A percentile compares a stretch with the other conserved stretches of the same genome.
Conservation (phyloP, 148 eudicot species). For the Oxyria digyna region DNA sequence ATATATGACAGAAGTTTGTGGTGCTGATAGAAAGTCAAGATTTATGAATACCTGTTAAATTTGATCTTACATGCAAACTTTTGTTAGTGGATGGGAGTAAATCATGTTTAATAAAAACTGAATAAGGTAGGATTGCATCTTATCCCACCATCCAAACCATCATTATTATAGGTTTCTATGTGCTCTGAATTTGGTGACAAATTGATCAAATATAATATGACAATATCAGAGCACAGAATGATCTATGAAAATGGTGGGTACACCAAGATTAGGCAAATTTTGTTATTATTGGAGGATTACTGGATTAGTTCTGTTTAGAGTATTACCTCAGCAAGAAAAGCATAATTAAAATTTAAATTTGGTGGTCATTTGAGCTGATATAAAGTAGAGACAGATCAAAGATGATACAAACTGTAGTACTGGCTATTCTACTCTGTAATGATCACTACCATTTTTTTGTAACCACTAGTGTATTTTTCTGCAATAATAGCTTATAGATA, state of each 20-base stretch:
- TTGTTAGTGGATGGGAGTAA: neutral
- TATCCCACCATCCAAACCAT: neutral
- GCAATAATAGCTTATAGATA: neutral
- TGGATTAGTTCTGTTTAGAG: neutral
- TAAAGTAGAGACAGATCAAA: neutral
- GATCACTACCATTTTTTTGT: neutral
- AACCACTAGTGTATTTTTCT: neutral
- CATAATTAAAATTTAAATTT: neutral
- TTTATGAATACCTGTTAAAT: neutral
- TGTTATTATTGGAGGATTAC: neutral
- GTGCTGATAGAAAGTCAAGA: neutral
- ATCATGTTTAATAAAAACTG: neutral
- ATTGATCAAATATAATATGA: too few species aligned
- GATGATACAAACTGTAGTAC: neutral
- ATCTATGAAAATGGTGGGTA: neutral
- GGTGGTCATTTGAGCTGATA: constrained; percentile 3
- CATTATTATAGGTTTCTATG: neutral
- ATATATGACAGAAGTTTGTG: neutral
- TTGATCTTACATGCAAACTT: neutral
- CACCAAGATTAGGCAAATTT: neutral
- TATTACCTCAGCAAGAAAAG: neutral
- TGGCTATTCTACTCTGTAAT: neutral
- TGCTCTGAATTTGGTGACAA: neutral
- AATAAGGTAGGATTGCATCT: neutral
- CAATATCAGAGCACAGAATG: too few species aligned